These are phyloP conservation scores for Dimargaris cristalligena DNA, from an alignment of 192 early-diverging fungal species.

Conservation along the genomic window DNA sequence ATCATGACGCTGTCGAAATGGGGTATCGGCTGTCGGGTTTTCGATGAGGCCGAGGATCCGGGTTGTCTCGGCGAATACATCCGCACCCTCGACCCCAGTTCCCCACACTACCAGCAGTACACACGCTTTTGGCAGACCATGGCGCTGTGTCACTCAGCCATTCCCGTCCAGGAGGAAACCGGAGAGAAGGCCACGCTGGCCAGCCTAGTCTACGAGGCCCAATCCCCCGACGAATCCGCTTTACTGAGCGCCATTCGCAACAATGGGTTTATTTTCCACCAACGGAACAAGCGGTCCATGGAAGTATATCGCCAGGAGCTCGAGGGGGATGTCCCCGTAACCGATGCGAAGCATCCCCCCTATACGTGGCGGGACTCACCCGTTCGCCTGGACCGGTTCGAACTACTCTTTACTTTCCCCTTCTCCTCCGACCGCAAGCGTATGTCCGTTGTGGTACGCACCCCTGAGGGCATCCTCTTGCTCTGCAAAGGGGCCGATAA, in stretches of 20 bases:
- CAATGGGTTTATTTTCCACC: slow-evolving; percentile 55
- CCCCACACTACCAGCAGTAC: neutral
- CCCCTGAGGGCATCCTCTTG: slow-evolving; percentile 70
- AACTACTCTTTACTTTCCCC: slow-evolving; percentile 54
- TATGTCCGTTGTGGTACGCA: slow-evolving; percentile 70
- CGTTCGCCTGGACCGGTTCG: slow-evolving; percentile 36
- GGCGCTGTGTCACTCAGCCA: slow-evolving; percentile 8
- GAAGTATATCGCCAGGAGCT: neutral
- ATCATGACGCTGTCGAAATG: slow-evolving; percentile 34
- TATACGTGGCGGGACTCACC: slow-evolving; percentile 24
- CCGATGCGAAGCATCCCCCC: neutral
- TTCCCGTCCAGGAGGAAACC: neutral
- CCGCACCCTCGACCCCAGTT: neutral
- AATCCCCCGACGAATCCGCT: slow-evolving; percentile 72
- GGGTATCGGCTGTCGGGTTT: slow-evolving; percentile 5
- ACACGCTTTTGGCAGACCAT: slow-evolving; percentile 1
- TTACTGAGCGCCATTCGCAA: slow-evolving; percentile 61
- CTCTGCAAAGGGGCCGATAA: slow-evolving; percentile 93
- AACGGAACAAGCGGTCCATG: slow-evolving; percentile 21
- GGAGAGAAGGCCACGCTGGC: neutral
- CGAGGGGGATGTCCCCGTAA: neutral
- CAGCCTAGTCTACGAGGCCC: slow-evolving; percentile 15
- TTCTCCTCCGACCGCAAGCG: slow-evolving; percentile 93
- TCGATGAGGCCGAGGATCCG: slow-evolving; percentile 8
- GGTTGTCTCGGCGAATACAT: slow-evolving; percentile 8